Conservation (phyloP, 139 green algal genomes). For the Nannochloris sp. region DNA sequence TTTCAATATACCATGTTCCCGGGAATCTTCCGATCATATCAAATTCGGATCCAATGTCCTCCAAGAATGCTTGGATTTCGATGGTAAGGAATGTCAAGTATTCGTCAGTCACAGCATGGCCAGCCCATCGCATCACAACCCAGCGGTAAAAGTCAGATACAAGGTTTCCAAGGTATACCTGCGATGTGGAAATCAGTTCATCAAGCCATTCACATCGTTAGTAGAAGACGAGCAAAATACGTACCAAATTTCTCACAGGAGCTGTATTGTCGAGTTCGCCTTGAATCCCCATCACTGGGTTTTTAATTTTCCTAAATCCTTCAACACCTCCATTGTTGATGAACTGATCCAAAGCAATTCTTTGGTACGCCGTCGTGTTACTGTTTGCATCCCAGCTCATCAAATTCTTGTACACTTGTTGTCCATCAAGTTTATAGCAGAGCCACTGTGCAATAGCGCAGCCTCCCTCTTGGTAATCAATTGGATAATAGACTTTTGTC, state of each 20-base stretch:
- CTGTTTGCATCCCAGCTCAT: background rate
- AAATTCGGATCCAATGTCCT: too few relatives aligned
- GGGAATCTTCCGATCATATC: too few relatives aligned
- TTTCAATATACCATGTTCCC: too few relatives aligned
- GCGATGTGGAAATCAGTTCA: background rate
- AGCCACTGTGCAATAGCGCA: background rate
- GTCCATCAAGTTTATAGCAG: background rate
- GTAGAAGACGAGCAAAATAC: too few relatives aligned
- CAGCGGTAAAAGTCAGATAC: background rate
- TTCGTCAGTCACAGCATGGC: slow-evolving; percentile 1
- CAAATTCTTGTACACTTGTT: background rate
- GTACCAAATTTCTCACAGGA: background rate
- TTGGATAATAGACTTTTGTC: background rate
- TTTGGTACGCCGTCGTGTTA: background rate
- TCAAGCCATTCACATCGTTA: background rate
- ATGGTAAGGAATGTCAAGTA: too few relatives aligned
- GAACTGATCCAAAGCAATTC: background rate
- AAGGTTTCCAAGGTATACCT: background rate
- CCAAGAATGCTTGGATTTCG: too few relatives aligned
- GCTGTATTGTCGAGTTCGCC: background rate
- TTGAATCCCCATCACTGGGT: slow-evolving; percentile 1
- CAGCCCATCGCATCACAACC: background rate
- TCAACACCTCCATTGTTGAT: background rate
- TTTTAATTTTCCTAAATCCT: background rate
- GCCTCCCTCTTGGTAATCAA: background rate